Conservation (phyloP, 2,329 filamentous ascomycete species). For the Cercospora nicotianae region DNA sequence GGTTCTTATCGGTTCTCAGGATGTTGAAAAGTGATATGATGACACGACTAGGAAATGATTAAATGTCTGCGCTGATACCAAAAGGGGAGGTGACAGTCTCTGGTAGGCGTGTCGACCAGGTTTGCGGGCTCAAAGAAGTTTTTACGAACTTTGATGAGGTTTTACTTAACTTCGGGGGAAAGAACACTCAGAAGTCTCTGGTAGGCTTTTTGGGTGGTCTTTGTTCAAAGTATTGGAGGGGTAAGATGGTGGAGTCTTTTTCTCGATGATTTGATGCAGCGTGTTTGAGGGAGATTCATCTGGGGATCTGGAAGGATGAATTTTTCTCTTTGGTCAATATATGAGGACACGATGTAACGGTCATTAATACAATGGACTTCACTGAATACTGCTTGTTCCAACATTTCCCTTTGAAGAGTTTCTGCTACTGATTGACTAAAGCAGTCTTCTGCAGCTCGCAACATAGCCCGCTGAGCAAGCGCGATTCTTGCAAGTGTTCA, state of each 20-base stretch:
- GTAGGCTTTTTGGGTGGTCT: neutral
- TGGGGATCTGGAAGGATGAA: neutral
- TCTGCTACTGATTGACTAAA: too few relatives aligned
- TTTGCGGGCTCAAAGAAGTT: neutral
- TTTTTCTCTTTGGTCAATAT: neutral
- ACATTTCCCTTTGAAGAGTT: too few relatives aligned
- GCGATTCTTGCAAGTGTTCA: too few relatives aligned
- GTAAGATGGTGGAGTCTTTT: neutral
- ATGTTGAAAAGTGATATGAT: neutral
- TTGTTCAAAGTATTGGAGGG: neutral
- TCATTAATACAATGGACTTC: neutral
- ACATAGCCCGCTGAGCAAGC: too few relatives aligned
- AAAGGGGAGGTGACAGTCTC: neutral
- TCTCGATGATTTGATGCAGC: neutral
- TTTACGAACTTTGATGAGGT: neutral
- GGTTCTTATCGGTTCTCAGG: neutral
- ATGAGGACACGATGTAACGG: neutral
- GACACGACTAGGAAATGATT: neutral
- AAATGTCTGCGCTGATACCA: neutral
- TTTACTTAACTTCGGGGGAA: neutral
- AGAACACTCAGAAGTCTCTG: neutral
- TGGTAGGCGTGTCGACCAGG: neutral
- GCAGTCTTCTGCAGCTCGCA: too few relatives aligned
- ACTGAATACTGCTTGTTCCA: neutral
- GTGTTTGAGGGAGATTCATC: neutral